Base-by-base conservation (phyloP, 495 filamentous ascomycete species). In the Lindgomyces ingoldianus region DNA sequence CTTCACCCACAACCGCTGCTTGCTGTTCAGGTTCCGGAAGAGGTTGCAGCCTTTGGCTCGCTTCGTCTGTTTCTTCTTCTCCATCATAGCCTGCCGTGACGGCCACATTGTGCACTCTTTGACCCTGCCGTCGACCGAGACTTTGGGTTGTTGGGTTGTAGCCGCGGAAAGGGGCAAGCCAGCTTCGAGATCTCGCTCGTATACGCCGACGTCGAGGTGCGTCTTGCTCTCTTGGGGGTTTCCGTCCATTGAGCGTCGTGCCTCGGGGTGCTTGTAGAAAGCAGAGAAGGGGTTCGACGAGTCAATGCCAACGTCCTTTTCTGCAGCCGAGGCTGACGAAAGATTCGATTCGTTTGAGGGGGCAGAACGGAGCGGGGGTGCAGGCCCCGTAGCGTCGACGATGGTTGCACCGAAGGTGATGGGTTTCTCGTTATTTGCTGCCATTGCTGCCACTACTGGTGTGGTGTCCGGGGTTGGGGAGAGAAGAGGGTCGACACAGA, bases 221-320 rank as follows among this genome's bases (percentile, higher is more conserved):
- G 70, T 66, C 57, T 80, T 80, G n/a, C 68, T 73, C 59, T 78
- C 73, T 16, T 73, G 66, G 18, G 29, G 19, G 10, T 19, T 55
- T 1, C 57, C 73, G 51, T 82, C 80, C 64, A 81, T 74, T n/a
- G 80, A 83, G n/a, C 74, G 77, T 11, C 78, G 78, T 11, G 77
- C 72, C 6, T 79, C 77, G 14, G 77, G 77, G 72, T 86, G 83
- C 54, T 76, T 75, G 74, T 86, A 86, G 77, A 86, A 87, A 18
- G 85, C 82, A 0, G 83, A 85, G 69, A 73, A 84, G 18, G 84
- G 84, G 61, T 70, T 68, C 8, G 69, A 44, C 2, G 65, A 42
- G 62, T 69, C 62, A 61, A 61, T 42, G 52, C 25, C 22, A 1
- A 44, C n/a, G 1, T 49, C 62, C 45, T 65, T 65, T 29, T 65